Evolutionary conservation across 1,284 basidiomycete species (phyloP), one percentile per base, ranked within the genome.

Genomic region (Schizopora paradoxa): DNA sequence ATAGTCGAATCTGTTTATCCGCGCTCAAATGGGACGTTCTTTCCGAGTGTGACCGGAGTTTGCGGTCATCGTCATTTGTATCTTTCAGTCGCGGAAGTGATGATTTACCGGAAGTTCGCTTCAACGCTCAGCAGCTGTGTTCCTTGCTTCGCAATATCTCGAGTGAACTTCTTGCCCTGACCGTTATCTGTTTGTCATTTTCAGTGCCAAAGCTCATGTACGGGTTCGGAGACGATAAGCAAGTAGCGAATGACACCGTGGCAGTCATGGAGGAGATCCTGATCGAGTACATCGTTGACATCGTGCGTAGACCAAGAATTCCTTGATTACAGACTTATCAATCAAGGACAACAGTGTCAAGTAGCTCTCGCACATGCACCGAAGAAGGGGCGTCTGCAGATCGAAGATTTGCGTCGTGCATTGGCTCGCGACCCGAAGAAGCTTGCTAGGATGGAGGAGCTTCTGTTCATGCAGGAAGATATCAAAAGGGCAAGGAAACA

Each of bases 251-350:
- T 37, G 92, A 95, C 55, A 86, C 87, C 0, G 86, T 94, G 23
- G 84, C 82, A 56, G 86, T 96, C 23, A 89, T 96, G 84, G 92
- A 96, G 62, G 92, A 95, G 61, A 92, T 96, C 52, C 69, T 94
- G 32, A 79, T 94, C 36, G 90, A 94, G 61, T 94, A 91, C 56
- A 89, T 96, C 54, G 80, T 82, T 26, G 91, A 95, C 56, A 76
- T 96, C 35, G 91, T 87, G 62, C 58, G 81, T 76, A 49, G 33
- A 49, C 53, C n/a, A n/a, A n/a, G n/a, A n/a, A 38, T 23, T 40
- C 37, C 13, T 40, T 40, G 37, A n/a, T 41, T 43, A 38, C 42
- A 41, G 33, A 21, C 13, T 40, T 43, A 27, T 43, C 23, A 34
- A 43, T 42, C 47, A 36, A 32, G 48, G 23, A 42, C 35, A 14